phyloP scores from a whole-genome alignment of 805 yeast species.

The Wickerhamiella spandovensis region DNA sequence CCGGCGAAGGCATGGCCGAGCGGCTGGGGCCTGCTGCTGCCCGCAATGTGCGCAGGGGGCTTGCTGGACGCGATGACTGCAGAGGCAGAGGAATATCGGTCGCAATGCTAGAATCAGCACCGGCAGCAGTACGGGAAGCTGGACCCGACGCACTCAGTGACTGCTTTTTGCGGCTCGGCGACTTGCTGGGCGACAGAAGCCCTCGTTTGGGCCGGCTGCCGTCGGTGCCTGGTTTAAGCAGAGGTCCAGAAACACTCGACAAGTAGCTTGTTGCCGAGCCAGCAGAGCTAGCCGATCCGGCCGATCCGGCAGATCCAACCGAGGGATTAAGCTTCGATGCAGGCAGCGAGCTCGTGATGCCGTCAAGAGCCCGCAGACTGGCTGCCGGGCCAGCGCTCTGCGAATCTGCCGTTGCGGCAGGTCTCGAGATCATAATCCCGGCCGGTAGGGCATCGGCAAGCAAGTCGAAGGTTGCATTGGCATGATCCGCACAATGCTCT shows the following conservation, averaged over 20 bases:
- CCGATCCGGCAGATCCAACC: neutral
- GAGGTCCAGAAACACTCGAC: too few species aligned
- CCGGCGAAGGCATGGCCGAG: neutral
- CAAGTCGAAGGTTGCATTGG: neutral
- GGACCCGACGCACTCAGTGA: too few species aligned
- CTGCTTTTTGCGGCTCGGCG: neutral
- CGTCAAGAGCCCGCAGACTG: neutral
- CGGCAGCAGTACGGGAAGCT: neutral
- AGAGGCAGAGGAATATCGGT: neutral
- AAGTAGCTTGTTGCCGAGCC: too few species aligned
- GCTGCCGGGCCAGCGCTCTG: neutral
- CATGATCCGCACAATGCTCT: neutral
- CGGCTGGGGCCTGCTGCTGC: neutral
- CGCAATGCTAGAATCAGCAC: neutral
- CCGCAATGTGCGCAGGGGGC: neutral
- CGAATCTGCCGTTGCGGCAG: neutral
- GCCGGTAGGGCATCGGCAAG: neutral
- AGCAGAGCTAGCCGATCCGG: too few species aligned
- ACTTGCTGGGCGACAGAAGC: neutral
- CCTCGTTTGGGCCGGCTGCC: neutral
- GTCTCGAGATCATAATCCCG: neutral
- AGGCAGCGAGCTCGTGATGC: neutral
- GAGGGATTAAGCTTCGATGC: neutral
- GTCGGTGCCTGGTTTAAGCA: neutral
- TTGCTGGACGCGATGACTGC: neutral